Percentiles rank a stretch among this genome's conserved stretches.
These are phyloP conservation scores for Coemansia sp. DNA, from an alignment of 192 early-diverging fungal genomes.

Conservation along the genomic window DNA sequence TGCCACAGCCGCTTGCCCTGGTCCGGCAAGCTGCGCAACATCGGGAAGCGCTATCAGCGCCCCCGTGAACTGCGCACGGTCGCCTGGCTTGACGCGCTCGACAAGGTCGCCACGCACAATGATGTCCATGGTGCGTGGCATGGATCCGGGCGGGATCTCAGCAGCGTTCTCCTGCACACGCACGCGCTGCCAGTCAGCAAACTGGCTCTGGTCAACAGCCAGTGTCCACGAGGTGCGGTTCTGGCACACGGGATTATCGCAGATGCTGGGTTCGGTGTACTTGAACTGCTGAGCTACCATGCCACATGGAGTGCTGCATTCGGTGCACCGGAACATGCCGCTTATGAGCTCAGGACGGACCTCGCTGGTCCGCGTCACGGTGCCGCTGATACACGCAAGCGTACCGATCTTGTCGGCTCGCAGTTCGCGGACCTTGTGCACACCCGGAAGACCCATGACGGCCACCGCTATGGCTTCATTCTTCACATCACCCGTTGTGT, in stretches of 20 bases:
- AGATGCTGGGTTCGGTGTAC: constrained; percentile 91
- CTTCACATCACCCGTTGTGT: background rate
- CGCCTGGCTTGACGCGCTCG: constrained; percentile 94
- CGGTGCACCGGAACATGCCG: constrained; percentile 87
- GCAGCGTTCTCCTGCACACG: constrained; percentile 93
- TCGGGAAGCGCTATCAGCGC: constrained; percentile 92
- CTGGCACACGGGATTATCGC: constrained; percentile 77
- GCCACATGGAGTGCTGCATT: constrained; percentile 74
- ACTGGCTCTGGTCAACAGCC: constrained; percentile 79
- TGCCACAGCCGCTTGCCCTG: constrained; percentile 61
- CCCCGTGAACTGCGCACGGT: constrained; percentile 86
- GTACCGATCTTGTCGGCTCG: constrained; percentile 80
- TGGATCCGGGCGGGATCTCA: constrained; percentile 95
- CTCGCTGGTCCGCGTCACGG: constrained; percentile 95
- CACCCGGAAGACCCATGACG: constrained; percentile 61
- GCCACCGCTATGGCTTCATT: constrained; percentile 56
- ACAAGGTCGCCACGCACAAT: constrained; percentile 92
- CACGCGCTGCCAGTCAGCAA: constrained; percentile 97
- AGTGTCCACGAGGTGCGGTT: constrained; percentile 81
- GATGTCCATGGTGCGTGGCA: constrained; percentile 95
- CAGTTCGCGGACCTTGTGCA: constrained; percentile 78
- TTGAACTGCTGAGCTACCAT: constrained; percentile 95
- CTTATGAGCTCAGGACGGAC: constrained; percentile 92
- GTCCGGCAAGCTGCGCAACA: constrained; percentile 75
- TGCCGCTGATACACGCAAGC: constrained; percentile 80